Base-by-base conservation (phyloP, 768 basidiomycete species). In the Fomitopsis pulvina region DNA sequence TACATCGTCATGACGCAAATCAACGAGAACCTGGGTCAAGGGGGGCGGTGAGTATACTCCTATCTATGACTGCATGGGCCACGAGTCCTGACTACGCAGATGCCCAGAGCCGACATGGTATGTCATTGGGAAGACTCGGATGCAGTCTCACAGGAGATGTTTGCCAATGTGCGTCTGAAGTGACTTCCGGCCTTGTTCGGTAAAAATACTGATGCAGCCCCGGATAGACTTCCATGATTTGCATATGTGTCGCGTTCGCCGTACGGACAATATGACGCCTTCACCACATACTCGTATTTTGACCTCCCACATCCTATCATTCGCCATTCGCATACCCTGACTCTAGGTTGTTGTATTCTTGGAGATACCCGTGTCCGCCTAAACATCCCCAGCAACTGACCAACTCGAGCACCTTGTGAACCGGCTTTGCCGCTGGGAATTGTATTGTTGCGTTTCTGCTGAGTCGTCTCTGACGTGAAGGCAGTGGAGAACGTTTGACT, bases 101-200 rank as follows among this genome's bases (percentile, higher is more conserved):
- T 32, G 25, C 37, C 43, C 55, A 91, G 89, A 57, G 87, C 85
- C 41, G 87, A 87, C 65, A 79, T 92, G 69, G 78, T 76, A 43
- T 89, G 85, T 54, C 90, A 92, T 60, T 92, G 89, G 89, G 89
- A 92, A 70, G 89, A 92, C 55, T 78, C 79, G 46, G 90, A 92
- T 61, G 71, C 75, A 45, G 81, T 89, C 51, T 76, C 81, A 37
- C 82, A 88, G 65, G 89, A 92, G 67, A 72, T 92, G 62, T 89
- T 77, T 68, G 73, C 75, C 41, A 92, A 88, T 62, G 89, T 90
- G 67, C 54, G 86, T 71, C 45, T 47, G 51, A 38, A 14, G 16
- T 52, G 28, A 40, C n/a, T 47, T 50, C 29, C 18, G 39, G 45
- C 44, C 25, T 18, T 41, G 20, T 52, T 40, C 49, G 41, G 18